Evolutionary conservation across 129 eudicot species (phyloP).

Genomic region (Pittosporum tobira): DNA sequence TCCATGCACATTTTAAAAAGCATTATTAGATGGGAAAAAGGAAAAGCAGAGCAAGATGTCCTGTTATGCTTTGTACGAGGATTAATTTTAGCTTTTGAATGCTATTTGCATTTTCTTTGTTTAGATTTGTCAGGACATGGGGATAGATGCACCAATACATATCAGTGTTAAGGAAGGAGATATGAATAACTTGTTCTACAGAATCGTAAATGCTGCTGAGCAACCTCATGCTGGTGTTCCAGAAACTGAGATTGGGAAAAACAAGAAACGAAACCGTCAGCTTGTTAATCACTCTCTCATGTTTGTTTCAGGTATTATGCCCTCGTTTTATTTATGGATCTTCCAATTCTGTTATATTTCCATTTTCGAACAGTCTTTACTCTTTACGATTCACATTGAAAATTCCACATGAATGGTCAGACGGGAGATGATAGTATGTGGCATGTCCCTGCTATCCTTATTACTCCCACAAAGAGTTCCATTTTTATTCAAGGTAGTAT

Average conservation of each 20-base stretch:
- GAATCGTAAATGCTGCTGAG: constrained; percentile 69
- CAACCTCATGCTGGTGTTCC: constrained; percentile 66
- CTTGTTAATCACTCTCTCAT: constrained; percentile 52
- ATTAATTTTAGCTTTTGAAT: constrained; percentile 6
- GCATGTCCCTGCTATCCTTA: too few species aligned
- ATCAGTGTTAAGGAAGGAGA: constrained; percentile 60
- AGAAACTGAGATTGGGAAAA: constrained; percentile 68
- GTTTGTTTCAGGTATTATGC: constrained; percentile 52
- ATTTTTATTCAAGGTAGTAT: too few species aligned
- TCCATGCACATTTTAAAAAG: not conserved
- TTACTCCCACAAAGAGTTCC: too few species aligned
- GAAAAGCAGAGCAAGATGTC: not conserved
- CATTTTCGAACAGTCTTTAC: not conserved
- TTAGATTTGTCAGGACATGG: constrained; percentile 64
- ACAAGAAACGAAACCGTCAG: constrained; percentile 52
- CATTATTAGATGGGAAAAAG: not conserved
- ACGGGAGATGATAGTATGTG: not conserved
- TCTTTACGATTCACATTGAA: not conserved
- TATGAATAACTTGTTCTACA: constrained; percentile 50
- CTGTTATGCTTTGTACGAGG: not conserved
- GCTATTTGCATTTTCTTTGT: constrained; percentile 10
- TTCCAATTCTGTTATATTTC: not conserved
- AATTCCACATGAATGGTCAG: not conserved
- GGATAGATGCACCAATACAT: constrained; percentile 66
- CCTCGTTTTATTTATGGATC: not conserved